Base-by-base conservation (phyloP, 305 asterid species). In the Withania somnifera region DNA sequence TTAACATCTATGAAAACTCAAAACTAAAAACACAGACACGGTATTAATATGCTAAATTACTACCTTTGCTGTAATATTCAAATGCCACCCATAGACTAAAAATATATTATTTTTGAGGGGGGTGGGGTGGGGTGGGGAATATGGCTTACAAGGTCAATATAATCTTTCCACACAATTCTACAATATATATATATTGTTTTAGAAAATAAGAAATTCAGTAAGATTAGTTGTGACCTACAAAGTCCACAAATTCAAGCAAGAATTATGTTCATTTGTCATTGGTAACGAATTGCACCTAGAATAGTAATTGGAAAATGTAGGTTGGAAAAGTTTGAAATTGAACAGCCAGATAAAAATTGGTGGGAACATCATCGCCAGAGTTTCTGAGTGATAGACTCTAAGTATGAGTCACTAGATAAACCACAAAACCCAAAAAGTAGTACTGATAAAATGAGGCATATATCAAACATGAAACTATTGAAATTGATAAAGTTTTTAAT, bases 401-500 rank as follows among this genome's bases (percentile, higher is more conserved):
- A 68, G 30, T 40, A 68, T 68, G 7, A 40, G 54, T 11, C 6
- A 19, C 8, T n/a, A 5, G 19, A 67, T 67, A 36, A 67, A 36
- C 9, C n/a, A 67, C 6, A 19, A 2, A 67, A 38, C 36, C 1
- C 10, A 20, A 13, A 38, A 11, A 5, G 8, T 34, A 68, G 1
- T 10, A 68, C 5, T 3, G 26, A 38, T 19, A 68, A 68, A 68
- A 68, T 11, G 34, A 68, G n/a, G n/a, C n/a, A 40, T 38, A 38
- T 30, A 19, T 6, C 54, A 38, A 8, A 68, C 19, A 32, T 5
- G 32, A 11, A 19, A 32, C 11, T 77, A 26, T n/a, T 77, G n/a
- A 24, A 19, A 77, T 17, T 77, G 28, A 77, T 77, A 52, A 47
- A 28, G 42, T 28, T 30, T 77, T 86, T 85, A 86, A 19, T 82